These are phyloP conservation scores for Globisporangium lucens DNA, from an alignment of 352 stramenopile genomes.

Conservation along the genomic window DNA sequence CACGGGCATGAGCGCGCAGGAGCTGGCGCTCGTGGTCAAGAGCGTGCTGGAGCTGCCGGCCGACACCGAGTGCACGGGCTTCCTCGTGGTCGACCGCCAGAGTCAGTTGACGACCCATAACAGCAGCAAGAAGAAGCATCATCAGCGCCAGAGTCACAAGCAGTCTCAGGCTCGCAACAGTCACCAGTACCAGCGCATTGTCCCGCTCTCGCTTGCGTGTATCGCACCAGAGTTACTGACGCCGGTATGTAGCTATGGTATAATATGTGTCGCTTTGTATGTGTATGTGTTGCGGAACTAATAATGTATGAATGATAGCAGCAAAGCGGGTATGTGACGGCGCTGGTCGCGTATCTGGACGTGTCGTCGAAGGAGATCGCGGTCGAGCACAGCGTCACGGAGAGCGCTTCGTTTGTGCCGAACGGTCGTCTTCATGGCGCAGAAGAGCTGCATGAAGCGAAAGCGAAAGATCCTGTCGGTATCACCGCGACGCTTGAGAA, in stretches of 20 bases:
- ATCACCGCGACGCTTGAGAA: no score
- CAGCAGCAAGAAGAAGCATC: slow-evolving; percentile 8
- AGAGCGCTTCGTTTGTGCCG: background rate
- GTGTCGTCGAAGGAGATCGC: background rate
- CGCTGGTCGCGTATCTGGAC: slow-evolving; percentile 15
- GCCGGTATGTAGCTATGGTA: background rate
- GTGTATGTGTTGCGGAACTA: background rate
- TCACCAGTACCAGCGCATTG: slow-evolving; percentile 25
- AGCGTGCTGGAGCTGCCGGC: slow-evolving; percentile 28
- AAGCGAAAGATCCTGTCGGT: no score
- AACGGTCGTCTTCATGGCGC: background rate
- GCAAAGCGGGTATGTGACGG: slow-evolving; percentile 23
- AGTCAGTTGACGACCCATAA: background rate
- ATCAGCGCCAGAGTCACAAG: slow-evolving; percentile 3
- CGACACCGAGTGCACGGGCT: slow-evolving; percentile 28
- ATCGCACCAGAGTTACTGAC: slow-evolving; percentile 41
- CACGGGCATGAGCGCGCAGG: slow-evolving; percentile 37
- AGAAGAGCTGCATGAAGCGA: background rate
- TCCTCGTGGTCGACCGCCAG: slow-evolving; percentile 23
- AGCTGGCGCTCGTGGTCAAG: slow-evolving; percentile 44
- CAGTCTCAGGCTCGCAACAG: background rate
- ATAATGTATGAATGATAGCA: background rate
- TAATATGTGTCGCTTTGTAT: background rate
- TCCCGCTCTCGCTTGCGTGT: slow-evolving; percentile 64
- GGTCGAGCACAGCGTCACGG: background rate